Conservation (phyloP, 805 yeast species). For the Saccharomycopsis synnaedendra region DNA sequence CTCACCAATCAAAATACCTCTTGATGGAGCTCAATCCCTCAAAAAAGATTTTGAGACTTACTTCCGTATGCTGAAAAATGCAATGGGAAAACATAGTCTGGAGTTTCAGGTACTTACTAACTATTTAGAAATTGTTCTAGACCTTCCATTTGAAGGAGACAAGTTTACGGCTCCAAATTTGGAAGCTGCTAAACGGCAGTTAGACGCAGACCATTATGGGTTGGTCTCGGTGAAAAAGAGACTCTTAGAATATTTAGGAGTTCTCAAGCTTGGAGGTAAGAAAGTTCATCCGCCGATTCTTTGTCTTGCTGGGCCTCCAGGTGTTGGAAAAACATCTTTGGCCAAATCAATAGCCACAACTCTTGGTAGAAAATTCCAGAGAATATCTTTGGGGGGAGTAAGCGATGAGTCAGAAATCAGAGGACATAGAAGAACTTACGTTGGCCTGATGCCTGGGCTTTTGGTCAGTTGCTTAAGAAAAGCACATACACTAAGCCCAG, state of each 20-base stretch:
- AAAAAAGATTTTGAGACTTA: conserved; percentile 44
- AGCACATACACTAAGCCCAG: conserved; percentile 71
- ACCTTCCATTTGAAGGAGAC: conserved; percentile 51
- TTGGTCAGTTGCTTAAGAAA: conserved; percentile 67
- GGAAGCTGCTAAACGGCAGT: conserved; percentile 36
- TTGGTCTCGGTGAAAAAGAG: conserved; percentile 63
- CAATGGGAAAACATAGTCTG: conserved; percentile 35
- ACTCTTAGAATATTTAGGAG: conserved; percentile 69
- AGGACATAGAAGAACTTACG: conserved; percentile 85
- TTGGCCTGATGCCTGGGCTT: conserved; percentile 87
- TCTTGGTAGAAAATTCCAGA: conserved; percentile 61
- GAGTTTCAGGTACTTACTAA: conserved; percentile 56
- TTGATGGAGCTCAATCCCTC: conserved; percentile 31
- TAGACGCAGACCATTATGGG: conserved; percentile 75
- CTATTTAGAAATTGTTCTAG: conserved; percentile 54
- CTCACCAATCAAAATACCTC: conserved; percentile 22
- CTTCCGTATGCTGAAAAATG: conserved; percentile 28
- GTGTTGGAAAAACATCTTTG: conserved; percentile 83
- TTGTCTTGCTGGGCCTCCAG: conserved; percentile 84
- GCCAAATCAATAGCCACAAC: conserved; percentile 75
- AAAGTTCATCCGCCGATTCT: conserved; percentile 52
- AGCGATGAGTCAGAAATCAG: conserved; percentile 83
- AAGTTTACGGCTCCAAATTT: conserved; percentile 31
- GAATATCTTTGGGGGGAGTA: conserved; percentile 79
- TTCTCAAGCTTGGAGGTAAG: conserved; percentile 40